Conservation (phyloP, 768 basidiomycete species). For the Boletus reticuloceps region DNA sequence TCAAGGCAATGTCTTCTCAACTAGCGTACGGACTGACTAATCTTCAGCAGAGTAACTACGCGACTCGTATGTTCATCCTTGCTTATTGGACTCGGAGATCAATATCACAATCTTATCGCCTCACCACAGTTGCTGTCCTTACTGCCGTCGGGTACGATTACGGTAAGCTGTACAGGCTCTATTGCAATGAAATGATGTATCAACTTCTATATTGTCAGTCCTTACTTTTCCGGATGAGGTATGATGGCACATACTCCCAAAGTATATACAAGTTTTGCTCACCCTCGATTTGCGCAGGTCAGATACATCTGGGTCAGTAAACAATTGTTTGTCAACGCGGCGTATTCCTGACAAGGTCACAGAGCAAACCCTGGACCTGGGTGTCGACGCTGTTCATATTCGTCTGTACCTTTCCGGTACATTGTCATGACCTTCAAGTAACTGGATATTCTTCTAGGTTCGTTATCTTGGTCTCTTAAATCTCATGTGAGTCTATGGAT, state of each 20-base stretch:
- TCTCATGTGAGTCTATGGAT: not conserved
- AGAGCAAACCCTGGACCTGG: slow-evolving; percentile 3
- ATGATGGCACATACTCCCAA: not conserved
- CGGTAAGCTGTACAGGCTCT: not conserved
- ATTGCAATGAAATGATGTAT: not conserved
- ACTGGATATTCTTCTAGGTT: not conserved
- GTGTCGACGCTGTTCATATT: slow-evolving; percentile 4
- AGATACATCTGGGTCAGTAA: not conserved
- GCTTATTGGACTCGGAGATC: not conserved
- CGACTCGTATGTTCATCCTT: not conserved
- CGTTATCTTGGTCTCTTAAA: slow-evolving; percentile 5
- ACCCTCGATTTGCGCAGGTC: not conserved
- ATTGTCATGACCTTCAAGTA: not conserved
- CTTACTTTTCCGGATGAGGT: not conserved
- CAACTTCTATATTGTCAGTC: not conserved
- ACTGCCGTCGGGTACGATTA: not conserved
- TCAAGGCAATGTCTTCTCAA: not conserved
- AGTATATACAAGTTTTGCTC: no score
- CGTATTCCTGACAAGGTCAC: not conserved
- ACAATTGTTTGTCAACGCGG: no score
- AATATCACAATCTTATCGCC: not conserved
- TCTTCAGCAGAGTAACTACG: not conserved
- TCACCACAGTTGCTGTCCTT: not conserved
- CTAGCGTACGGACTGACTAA: not conserved
- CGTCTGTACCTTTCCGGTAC: not conserved